phyloP scores from a whole-genome alignment of 306 rosid genomes.

The Pterocarpus santalinus region DNA sequence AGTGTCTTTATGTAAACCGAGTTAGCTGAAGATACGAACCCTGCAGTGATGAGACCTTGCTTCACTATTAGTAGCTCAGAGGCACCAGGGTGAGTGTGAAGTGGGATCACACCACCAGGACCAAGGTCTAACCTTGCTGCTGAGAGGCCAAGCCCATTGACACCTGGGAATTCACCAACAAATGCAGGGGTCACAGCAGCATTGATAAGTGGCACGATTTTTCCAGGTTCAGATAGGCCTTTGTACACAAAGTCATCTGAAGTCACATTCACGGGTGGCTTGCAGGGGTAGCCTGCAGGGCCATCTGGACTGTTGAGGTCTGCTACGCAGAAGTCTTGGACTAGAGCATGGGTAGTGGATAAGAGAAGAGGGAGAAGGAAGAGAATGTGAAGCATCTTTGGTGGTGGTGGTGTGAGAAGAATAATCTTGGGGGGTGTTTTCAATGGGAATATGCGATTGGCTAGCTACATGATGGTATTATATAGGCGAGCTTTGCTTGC shows the following conservation, averaged over 20 bases:
- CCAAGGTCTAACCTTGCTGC: conserved; percentile 71
- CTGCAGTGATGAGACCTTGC: conserved; percentile 65
- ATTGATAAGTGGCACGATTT: conserved; percentile 65
- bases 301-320: conserved; percentile 62
- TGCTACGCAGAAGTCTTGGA: conserved; percentile 79
- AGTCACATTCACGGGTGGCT: conserved; percentile 72
- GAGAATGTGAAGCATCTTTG: conserved; percentile 58
- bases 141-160: conserved; percentile 83
- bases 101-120: conserved; percentile 78
- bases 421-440: background rate
- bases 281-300: conserved; percentile 81
- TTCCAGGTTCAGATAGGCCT: conserved; percentile 59
- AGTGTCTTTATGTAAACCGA: conserved; percentile 64
- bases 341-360: conserved; percentile 60
- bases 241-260: conserved; percentile 64
- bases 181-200: conserved; percentile 90
- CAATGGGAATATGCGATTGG: conserved; percentile 18
- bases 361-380: conserved; percentile 61
- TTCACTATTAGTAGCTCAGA: conserved; percentile 64
- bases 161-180: conserved; percentile 72
- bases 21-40: conserved; percentile 72
- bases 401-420: background rate
- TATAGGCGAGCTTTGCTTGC: conserved; percentile 44
- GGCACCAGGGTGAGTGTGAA: conserved; percentile 87
- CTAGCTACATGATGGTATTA: conserved; percentile 21